phyloP scores from a whole-genome alignment of 345 rosid species.

The Cardiospermum halicacabum region DNA sequence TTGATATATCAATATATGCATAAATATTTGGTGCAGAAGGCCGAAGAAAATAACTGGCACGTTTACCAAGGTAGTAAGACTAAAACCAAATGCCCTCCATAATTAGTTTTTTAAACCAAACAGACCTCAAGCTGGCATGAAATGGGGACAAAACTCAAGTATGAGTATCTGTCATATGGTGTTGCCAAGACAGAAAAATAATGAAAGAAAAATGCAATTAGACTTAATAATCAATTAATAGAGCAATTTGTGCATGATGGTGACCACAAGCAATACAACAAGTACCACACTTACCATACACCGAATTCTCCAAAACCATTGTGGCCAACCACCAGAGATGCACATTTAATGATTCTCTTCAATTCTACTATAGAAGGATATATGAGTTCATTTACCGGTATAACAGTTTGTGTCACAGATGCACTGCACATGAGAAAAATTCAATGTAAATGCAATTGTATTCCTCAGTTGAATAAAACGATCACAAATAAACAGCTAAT shows the following conservation, averaged over 20 bases:
- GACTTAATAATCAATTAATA: background rate
- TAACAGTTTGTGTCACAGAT: conserved; percentile 40
- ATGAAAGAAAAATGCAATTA: background rate
- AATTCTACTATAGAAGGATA: conserved; percentile 60
- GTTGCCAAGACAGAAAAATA: background rate
- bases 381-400: conserved; percentile 36
- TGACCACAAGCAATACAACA: conserved; percentile 5
- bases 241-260: background rate
- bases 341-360: conserved; percentile 63
- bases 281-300: conserved; percentile 56
- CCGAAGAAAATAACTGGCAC: background rate
- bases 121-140: background rate
- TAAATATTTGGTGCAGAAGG: background rate
- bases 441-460: conserved; percentile 7
- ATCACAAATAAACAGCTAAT: background rate
- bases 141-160: background rate
- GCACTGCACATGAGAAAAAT: conserved; percentile 48
- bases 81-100: background rate
- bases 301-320: conserved; percentile 74
- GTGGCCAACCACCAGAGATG: conserved; percentile 62
- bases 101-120: background rate
- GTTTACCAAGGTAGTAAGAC: background rate
- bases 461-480: background rate
- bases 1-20: background rate
- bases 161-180: background rate